Percentiles rank a stretch among this genome's conserved stretches.
Evolutionary conservation across 345 rosid genomes (phyloP).

Genomic region (Xanthoceras sorbifolium): DNA sequence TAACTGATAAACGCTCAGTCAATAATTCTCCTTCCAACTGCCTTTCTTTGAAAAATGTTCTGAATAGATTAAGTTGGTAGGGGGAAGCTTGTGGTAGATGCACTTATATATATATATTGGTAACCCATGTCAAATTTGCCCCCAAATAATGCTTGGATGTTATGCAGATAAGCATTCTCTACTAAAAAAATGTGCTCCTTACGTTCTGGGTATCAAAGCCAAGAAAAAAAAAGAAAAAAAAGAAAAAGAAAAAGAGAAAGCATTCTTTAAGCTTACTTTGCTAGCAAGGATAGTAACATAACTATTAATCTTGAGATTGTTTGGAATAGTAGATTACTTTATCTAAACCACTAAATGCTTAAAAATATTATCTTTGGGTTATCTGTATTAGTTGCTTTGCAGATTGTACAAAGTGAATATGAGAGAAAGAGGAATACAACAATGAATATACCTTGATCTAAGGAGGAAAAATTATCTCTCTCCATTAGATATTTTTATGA

Average conservation of each 20-base stretch:
- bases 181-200: not conserved
- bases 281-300: not conserved
- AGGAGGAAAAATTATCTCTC: not conserved
- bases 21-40: not conserved
- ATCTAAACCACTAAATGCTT: not conserved
- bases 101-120: not conserved
- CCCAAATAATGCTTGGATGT: no score
- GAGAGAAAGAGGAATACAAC: not conserved
- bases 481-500: not conserved
- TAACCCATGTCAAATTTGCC: not conserved
- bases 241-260: not conserved
- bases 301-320: not conserved
- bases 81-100: not conserved
- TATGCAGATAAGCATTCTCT: not conserved
- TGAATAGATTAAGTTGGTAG: not conserved
- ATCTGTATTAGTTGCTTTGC: not conserved
- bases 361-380: not conserved
- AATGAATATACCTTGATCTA: not conserved
- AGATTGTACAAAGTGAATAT: not conserved
- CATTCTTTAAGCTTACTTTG: not conserved
- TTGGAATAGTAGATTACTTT: conserved; percentile 1
- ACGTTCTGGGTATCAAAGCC: not conserved
- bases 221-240: not conserved
- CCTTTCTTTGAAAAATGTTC: not conserved
- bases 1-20: not conserved